These are phyloP conservation scores for Beauveria scarabaeidicola DNA, from an alignment of 2,329 filamentous ascomycete genomes.

Conservation along the genomic window DNA sequence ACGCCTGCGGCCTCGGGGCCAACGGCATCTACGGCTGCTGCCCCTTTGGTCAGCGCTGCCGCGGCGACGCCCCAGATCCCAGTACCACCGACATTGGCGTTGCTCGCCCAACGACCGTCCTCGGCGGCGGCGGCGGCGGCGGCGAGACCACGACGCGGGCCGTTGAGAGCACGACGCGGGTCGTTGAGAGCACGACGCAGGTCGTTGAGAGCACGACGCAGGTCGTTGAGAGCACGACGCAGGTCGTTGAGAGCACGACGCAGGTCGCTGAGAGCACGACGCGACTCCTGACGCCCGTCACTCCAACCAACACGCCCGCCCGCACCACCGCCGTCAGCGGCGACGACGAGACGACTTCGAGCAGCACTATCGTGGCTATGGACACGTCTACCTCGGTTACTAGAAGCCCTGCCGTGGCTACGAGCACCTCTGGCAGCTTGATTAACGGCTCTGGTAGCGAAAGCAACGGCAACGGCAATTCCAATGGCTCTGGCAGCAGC, in stretches of 20 bases:
- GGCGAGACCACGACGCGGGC: neutral
- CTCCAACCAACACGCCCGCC: neutral
- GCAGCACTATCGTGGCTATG: too few species aligned
- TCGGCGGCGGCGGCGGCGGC: neutral
- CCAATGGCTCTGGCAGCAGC: neutral
- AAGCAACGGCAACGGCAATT: neutral
- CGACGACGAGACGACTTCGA: neutral
- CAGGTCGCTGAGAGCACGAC: neutral
- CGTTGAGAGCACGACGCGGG: neutral
- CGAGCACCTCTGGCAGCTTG: neutral
- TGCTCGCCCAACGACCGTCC: neutral
- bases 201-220: neutral
- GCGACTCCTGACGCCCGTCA: neutral
- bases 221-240: neutral
- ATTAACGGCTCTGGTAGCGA: neutral
- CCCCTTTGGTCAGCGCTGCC: constrained; percentile 14
- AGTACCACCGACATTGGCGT: constrained; percentile 2
- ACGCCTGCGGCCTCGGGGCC: constrained; percentile 13
- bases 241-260: neutral
- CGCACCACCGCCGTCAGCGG: neutral
- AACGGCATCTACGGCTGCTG: constrained; percentile 17
- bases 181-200: neutral
- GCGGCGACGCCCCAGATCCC: constrained; percentile 13
- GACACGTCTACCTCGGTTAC: neutral
- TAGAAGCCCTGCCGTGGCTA: neutral